phyloP scores from a whole-genome alignment of 1,284 basidiomycete genomes.

The Irpex lacteus region DNA sequence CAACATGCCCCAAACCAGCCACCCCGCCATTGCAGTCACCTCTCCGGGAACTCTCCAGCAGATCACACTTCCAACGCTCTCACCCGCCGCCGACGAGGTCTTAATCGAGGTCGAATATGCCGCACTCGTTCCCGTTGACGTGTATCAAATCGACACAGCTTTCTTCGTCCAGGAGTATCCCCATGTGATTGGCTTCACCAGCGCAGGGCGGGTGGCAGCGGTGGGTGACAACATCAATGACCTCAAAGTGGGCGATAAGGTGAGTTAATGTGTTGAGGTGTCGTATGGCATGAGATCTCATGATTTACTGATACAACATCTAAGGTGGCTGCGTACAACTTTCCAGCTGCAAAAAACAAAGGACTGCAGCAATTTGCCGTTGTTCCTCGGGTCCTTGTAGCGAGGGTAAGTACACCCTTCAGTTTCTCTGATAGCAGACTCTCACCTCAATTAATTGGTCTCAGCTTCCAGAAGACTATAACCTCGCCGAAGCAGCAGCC shows the following conservation, averaged over 20 bases:
- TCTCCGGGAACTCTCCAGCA: not conserved
- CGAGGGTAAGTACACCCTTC: slow-evolving; percentile 35
- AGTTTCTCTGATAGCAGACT: not conserved
- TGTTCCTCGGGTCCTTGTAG: slow-evolving; percentile 30
- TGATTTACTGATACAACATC: not conserved
- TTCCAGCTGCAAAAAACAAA: slow-evolving; percentile 28
- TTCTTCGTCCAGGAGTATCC: slow-evolving; percentile 35
- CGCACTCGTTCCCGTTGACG: slow-evolving; percentile 40
- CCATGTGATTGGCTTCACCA: slow-evolving; percentile 37
- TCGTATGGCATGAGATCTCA: not conserved
- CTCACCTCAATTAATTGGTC: not conserved
- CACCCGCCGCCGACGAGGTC: slow-evolving; percentile 40
- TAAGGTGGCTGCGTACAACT: slow-evolving; percentile 25
- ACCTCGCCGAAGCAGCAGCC: slow-evolving; percentile 41
- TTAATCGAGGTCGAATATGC: slow-evolving; percentile 45
- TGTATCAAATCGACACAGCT: slow-evolving; percentile 38
- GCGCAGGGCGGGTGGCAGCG: slow-evolving; percentile 37
- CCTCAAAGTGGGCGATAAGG: slow-evolving; percentile 43
- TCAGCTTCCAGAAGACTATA: slow-evolving; percentile 41
- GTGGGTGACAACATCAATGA: slow-evolving; percentile 39
- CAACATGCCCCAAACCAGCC: not conserved
- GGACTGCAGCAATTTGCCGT: slow-evolving; percentile 43
- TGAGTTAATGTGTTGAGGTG: slow-evolving; percentile 17
- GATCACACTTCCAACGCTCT: slow-evolving; percentile 31
- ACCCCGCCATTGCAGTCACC: slow-evolving; percentile 4